phyloP scores from a whole-genome alignment of 352 stramenopile species.

The Aphanomyces invadans region DNA sequence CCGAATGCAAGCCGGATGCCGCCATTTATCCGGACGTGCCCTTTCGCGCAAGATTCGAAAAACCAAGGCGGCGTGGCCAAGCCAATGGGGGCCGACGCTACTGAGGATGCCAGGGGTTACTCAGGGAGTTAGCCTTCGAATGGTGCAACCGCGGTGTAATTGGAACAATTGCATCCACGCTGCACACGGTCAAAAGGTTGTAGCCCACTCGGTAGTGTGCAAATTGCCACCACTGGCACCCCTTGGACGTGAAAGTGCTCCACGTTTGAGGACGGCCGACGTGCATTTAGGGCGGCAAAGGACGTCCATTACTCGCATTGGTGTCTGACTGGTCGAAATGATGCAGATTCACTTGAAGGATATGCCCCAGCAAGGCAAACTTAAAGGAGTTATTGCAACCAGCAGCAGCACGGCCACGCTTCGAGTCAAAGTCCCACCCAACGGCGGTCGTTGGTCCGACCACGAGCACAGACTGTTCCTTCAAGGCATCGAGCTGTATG shows the following conservation, averaged over 20 bases:
- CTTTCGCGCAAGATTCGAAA: not conserved
- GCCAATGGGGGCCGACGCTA: not conserved
- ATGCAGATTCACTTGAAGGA: not conserved
- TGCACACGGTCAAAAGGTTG: not conserved
- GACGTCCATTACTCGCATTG: too few relatives aligned
- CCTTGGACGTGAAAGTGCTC: too few relatives aligned
- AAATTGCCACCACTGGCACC: not conserved
- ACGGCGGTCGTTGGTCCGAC: constrained; percentile 22
- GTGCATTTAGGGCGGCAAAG: too few relatives aligned
- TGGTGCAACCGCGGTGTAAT: not conserved
- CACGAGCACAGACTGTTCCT: constrained; percentile 21
- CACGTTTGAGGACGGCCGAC: too few relatives aligned
- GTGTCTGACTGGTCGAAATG: too few relatives aligned
- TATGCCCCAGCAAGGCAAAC: not conserved
- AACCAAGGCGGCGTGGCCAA: not conserved
- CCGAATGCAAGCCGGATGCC: not conserved
- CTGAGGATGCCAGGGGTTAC: not conserved
- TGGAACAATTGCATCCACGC: too few relatives aligned
- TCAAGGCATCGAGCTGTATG: constrained; percentile 23
- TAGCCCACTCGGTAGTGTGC: not conserved
- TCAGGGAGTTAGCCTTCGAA: not conserved
- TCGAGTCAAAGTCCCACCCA: constrained; percentile 5
- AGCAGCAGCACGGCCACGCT: not conserved
- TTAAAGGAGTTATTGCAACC: not conserved
- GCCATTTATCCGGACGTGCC: not conserved